Base-by-base conservation (phyloP, 257 asterid genomes). In the Solanum pinnatisectum region DNA sequence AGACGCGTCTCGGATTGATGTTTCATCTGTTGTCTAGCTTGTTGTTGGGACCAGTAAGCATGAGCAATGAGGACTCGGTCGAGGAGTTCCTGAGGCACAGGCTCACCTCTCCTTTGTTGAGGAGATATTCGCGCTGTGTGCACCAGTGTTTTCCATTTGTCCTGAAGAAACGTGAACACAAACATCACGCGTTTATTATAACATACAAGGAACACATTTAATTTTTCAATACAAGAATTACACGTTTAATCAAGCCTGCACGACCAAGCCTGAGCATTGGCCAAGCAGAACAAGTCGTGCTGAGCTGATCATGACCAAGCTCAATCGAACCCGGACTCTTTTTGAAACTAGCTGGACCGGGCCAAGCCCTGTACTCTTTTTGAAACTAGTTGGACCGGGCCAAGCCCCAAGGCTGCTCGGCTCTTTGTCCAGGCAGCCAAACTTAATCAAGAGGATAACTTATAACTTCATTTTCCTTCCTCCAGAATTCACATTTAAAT, bases 121-220 rank as follows among this genome's bases (percentile, higher is more conserved):
- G 90, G 90, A 20, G 88, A 85, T 85, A 88, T 88, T 44, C 82
- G 84, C 20, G 91, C 91, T n/a, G 91, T 86, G 88, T 89, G 89
- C 40, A 89, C 89, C 67, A 89, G 76, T 71, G 91, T 89, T 72
- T 89, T 89, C 91, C 91, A 86, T 85, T 89, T 89, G 83, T 89
- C 89, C 91, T 86, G 15, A 9, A 59, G 44, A 33, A 35, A 6
- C 18, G 4, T 73, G n/a, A 85, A 42, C 22, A 27, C 22, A 30
- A 85, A 27, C 3, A 32, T 22, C 11, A 85, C 8, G 40, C 30
- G 2, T 25, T 71, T 30, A 32, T 32, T 70, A 33, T 18, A 27
- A 35, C 87, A 63, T 67, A 65, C 37, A 32, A 13, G 52, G 63
- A 84, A 60, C 78, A 12, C 25, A 84, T 49, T 23, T 36, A 15